A percentile compares a stretch with the other conserved stretches of the same genome.
Conservation (phyloP, 345 rosid species). For the Salix exigua region DNA sequence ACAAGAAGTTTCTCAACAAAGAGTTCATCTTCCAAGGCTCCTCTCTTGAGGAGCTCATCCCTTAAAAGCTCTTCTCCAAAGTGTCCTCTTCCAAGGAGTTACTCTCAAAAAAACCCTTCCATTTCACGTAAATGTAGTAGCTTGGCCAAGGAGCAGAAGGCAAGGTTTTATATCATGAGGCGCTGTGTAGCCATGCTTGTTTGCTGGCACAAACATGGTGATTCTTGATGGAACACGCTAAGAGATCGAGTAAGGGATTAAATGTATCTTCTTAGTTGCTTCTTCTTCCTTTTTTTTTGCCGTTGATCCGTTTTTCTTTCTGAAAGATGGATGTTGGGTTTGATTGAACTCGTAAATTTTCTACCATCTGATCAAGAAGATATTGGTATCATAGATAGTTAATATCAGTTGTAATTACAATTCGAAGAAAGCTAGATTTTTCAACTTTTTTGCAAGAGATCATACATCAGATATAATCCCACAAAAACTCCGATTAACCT, state of each 20-base stretch:
- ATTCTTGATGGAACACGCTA: conserved; percentile 38
- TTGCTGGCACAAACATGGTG: conserved; percentile 96
- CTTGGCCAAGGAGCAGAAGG: conserved; percentile 94
- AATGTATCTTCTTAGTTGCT: conserved; percentile 4
- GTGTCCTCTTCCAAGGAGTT: conserved; percentile 41
- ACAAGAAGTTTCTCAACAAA: conserved; percentile 69
- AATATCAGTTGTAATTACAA: conserved; percentile 23
- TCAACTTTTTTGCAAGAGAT: conserved; percentile 39
- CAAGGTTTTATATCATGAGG: conserved; percentile 93
- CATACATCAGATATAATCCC: conserved; percentile 13
- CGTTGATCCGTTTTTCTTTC: neutral
- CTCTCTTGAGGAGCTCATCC: conserved; percentile 56
- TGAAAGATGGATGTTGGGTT: conserved; percentile 21
- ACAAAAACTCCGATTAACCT: neutral
- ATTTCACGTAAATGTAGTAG: conserved; percentile 69
- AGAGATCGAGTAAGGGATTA: neutral
- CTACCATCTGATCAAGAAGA: conserved; percentile 15
- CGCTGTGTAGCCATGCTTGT: conserved; percentile 98
- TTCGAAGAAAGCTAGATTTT: conserved; percentile 31
- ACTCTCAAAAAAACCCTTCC: conserved; percentile 54
- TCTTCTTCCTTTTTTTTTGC: neutral
- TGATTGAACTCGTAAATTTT: conserved; percentile 20
- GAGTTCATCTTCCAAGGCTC: conserved; percentile 58
- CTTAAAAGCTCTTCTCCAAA: conserved; percentile 50
- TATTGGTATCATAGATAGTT: conserved; percentile 6